Evolutionary conservation across 495 filamentous ascomycete species (phyloP).

Genomic region (Daldinia concentrica): DNA sequence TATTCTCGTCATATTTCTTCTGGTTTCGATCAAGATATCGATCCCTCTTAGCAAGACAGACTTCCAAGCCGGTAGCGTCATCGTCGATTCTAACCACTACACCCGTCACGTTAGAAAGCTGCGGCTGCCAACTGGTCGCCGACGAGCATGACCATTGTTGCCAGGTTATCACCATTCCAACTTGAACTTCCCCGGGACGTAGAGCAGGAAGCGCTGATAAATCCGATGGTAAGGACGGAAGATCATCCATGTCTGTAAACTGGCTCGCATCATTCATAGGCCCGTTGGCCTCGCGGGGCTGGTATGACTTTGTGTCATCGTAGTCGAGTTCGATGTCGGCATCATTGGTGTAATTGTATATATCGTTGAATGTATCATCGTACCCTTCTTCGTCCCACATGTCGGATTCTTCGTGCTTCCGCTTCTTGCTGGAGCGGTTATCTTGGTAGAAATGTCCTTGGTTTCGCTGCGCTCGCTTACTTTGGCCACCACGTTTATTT

Average conservation of each 20-base stretch:
- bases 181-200: constrained; percentile 58
- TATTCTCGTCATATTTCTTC: constrained; percentile 55
- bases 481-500: constrained; percentile 49
- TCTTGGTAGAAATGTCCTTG: constrained; percentile 53
- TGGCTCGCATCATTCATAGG: constrained; percentile 45
- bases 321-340: constrained; percentile 61
- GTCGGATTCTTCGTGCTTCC: constrained; percentile 56
- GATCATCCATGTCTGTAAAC: constrained; percentile 60
- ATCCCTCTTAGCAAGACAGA: constrained; percentile 78
- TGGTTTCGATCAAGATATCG: constrained; percentile 59
- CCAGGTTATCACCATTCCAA: constrained; percentile 81
- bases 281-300: constrained; percentile 40
- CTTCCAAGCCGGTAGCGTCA: constrained; percentile 55
- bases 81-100: constrained; percentile 63
- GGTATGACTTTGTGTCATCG: constrained; percentile 53
- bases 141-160: constrained; percentile 78
- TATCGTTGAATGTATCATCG: constrained; percentile 35
- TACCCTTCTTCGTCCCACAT: constrained; percentile 45
- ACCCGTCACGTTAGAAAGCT: constrained; percentile 72
- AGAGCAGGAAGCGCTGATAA: constrained; percentile 64
- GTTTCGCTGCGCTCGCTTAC: constrained; percentile 54
- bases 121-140: constrained; percentile 80
- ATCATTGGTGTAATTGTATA: constrained; percentile 42
- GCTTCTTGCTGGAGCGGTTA: constrained; percentile 60
- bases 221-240: constrained; percentile 75